phyloP scores from a whole-genome alignment of 2,329 filamentous ascomycete genomes.

The Fusarium sp. region DNA sequence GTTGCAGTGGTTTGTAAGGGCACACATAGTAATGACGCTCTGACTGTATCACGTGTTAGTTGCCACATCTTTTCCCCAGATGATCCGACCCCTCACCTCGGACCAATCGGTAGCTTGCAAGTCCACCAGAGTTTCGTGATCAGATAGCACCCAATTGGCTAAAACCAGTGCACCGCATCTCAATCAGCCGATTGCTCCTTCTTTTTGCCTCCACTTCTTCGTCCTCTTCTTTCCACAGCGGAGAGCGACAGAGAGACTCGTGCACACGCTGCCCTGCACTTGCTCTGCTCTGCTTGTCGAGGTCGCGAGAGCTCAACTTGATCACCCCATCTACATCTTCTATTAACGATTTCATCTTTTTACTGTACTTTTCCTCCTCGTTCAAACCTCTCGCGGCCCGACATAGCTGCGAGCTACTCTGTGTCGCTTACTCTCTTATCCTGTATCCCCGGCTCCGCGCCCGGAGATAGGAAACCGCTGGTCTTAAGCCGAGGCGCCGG shows the following conservation, averaged over 20 bases:
- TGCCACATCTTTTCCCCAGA: conserved; percentile 39
- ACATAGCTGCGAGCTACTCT: conserved; percentile 46
- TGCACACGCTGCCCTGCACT: conserved; percentile 37
- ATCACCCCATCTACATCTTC: conserved; percentile 28
- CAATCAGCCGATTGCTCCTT: conserved; percentile 49
- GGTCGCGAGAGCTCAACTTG: conserved; percentile 47
- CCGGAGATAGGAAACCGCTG: conserved; percentile 43
- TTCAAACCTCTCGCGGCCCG: conserved; percentile 49
- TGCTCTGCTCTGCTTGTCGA: conserved; percentile 47
- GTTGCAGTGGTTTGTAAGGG: conserved; percentile 5
- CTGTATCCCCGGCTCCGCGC: conserved; percentile 28
- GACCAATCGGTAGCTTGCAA: conserved; percentile 53
- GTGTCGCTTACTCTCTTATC: conserved; percentile 21
- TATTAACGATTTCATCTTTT: conserved; percentile 5
- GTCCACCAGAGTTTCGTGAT: conserved; percentile 43
- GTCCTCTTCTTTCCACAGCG: conserved; percentile 37
- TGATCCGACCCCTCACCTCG: conserved; percentile 50
- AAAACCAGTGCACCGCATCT: conserved; percentile 30
- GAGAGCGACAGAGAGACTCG: conserved; percentile 39
- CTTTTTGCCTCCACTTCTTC: conserved; percentile 44
- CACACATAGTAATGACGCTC: conserved; percentile 29
- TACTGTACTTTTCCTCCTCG: conserved; percentile 8
- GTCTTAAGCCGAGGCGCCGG: conserved; percentile 48
- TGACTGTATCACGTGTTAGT: conserved; percentile 47
- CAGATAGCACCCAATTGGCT: conserved; percentile 45